phyloP scores from a whole-genome alignment of 345 rosid species.

The Orychophragmus violaceus region DNA sequence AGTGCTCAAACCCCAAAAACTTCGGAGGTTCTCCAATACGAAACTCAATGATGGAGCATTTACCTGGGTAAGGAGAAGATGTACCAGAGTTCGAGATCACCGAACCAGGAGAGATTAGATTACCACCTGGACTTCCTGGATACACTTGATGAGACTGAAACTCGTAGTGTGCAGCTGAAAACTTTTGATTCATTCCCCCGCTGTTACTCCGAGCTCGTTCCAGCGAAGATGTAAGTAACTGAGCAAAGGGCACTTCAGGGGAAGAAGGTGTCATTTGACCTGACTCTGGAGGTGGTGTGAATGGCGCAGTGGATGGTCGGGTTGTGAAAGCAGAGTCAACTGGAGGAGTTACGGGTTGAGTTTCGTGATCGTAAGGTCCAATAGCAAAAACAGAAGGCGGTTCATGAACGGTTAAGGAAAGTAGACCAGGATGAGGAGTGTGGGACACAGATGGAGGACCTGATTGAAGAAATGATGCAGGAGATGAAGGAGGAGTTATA shows the following conservation, averaged over 20 bases:
- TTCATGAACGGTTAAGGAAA: slow-evolving; percentile 49
- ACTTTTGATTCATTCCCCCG: slow-evolving; percentile 48
- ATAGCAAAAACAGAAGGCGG: slow-evolving; percentile 66
- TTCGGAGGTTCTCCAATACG: slow-evolving; percentile 59
- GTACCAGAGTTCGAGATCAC: too few species aligned
- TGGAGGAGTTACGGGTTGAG: slow-evolving; percentile 92
- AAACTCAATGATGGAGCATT: slow-evolving; percentile 53
- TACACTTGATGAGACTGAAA: slow-evolving; percentile 40
- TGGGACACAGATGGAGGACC: slow-evolving; percentile 75
- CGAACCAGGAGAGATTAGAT: slow-evolving; percentile 73
- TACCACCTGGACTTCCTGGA: slow-evolving; percentile 82
- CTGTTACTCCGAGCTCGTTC: slow-evolving; percentile 51
- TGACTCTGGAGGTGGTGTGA: slow-evolving; percentile 77
- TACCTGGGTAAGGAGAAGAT: slow-evolving; percentile 79
- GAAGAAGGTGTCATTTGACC: slow-evolving; percentile 71
- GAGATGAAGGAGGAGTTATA: slow-evolving; percentile 94
- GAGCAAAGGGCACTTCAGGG: slow-evolving; percentile 98
- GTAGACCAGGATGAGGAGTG: slow-evolving; percentile 63
- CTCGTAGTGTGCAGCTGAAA: slow-evolving; percentile 45
- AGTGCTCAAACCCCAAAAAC: slow-evolving; percentile 58
- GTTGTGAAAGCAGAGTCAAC: slow-evolving; percentile 83
- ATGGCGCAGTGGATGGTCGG: slow-evolving; percentile 92
- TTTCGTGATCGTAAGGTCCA: slow-evolving; percentile 93
- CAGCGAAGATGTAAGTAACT: slow-evolving; percentile 61
- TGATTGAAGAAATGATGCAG: slow-evolving; percentile 82